Base-by-base conservation (phyloP, 208 protist species). In the Acanthamoeba culbertsoni region DNA sequence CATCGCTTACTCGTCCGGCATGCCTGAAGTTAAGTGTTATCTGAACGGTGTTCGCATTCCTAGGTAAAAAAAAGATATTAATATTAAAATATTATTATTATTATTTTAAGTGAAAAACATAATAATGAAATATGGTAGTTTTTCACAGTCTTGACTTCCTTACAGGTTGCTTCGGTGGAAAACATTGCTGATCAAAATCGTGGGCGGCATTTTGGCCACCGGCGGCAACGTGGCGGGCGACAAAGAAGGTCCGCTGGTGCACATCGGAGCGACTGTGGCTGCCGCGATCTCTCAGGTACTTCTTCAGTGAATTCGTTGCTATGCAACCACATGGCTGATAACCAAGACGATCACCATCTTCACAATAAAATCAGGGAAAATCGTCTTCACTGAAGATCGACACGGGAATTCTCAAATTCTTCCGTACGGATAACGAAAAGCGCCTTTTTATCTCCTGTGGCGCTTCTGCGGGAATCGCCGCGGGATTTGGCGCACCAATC, bases 21-120 rank as follows among this genome's bases (percentile, higher is more conserved):
- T 71, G 16, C 82, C 82, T n/a, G 82, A 90, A 23, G 57, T 90
- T 4, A 40, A 65, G 53, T 62, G 53, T 35, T 90, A 71, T 20
- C 82, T 90, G 23, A 90, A 90, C 57, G 82, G 82, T 35, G 57
- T 90, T 16, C 57, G 82, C 82, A 62, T 90, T 18, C 82, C 82
- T 8, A 46, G 82, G 48, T 90, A 62, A 26, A 7, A 18, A 28
- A 18, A 1, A 16, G 18, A n/a, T 18, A 23, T 26, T 14, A 43
- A 75, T 28, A 35, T 26, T 23, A 57, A 57, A 57, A n/a, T 57
- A 0, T 57, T 57, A 0, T 57, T 3, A 57, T 5, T 57, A 57
- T 57, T 57, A 57, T 57, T n/a, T 31, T 53, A 42, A 51, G 31
- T 82, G 1, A 82, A 8, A 18, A 82, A 42, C 8, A 31, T 18